Base-by-base conservation (phyloP, 1,284 basidiomycete species). In the Lentinus polychrous region DNA sequence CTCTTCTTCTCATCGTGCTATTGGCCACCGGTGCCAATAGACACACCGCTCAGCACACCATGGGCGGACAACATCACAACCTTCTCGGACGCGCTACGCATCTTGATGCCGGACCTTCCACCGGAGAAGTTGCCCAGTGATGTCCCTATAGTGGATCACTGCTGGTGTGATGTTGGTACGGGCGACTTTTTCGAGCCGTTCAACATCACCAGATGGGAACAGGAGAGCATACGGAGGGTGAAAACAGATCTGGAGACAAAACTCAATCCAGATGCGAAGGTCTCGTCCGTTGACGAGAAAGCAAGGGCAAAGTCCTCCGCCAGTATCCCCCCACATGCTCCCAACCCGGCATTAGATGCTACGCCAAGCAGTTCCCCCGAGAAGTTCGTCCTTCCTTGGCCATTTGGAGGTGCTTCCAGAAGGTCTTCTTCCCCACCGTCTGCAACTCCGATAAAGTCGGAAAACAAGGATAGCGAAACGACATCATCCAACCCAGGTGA, bases 1-100 rank as follows among this genome's bases (percentile, higher is more conserved):
- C 72, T 90, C 45, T 90, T 89, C 63, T 73, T 88, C 53, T 86
- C 87, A 12, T 86, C 87, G 10, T 91, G 88, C 62, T 89, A 90
- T 64, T 89, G 87, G 87, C 84, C 87, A 52, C 83, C 88, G 15
- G 76, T 87, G 41, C 76, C 85, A 10, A 62, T 83, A 37, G 75
- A 81, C 51, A 75, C 74, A 23, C 69, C 75, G 1, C 77, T 88
- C 47, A 73, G 78, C 18, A 62, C 61, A 14, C 81, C 87, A 2
- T 84, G 83, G 80, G 66, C 79, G 6, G 71, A 74, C 37, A 80
- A 83, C 59, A 74, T 85, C 58, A 83, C 81, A 14, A 85, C 83
- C 7, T 86, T 83, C 60, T 71, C 74, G 3, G 75, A 84, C 37
- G 83, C 81, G 2, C 63, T 87, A 46, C 74, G 72, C 46, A 67